A percentile compares a stretch with the other conserved stretches of the same genome.
Evolutionary conservation across 805 yeast genomes (phyloP).

Genomic region (Monosporozyma siamensis): DNA sequence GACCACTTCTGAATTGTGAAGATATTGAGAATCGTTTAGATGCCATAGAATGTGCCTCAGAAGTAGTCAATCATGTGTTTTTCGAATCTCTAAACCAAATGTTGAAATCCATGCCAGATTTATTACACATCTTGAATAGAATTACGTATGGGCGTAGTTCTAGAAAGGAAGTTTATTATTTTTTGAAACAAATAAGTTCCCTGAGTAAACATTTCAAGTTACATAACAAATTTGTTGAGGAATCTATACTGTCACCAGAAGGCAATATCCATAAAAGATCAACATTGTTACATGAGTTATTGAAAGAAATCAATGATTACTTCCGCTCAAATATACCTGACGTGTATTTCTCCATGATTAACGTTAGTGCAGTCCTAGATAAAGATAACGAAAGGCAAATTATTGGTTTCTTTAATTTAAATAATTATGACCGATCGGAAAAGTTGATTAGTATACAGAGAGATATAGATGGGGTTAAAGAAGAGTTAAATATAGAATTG

Average conservation of each 20-base stretch:
- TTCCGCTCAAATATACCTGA: conserved; percentile 29
- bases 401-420: conserved; percentile 34
- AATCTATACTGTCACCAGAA: conserved; percentile 15
- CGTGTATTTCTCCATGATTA: conserved; percentile 40
- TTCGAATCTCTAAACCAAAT: conserved; percentile 31
- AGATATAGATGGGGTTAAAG: conserved; percentile 37
- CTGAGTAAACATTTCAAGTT: conserved; percentile 28
- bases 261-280: conserved; percentile 20
- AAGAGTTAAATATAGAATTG: conserved; percentile 46
- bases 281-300: conserved; percentile 31
- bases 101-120: conserved; percentile 40
- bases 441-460: conserved; percentile 31
- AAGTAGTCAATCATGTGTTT: conserved; percentile 32
- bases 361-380: conserved; percentile 43
- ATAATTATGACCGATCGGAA: conserved; percentile 32
- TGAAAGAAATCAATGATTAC: conserved; percentile 32
- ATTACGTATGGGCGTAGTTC: conserved; percentile 51
- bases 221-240: conserved; percentile 24
- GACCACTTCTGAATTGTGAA: conserved; percentile 52
- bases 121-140: conserved; percentile 48
- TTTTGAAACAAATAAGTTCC: conserved; percentile 38
- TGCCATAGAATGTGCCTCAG: conserved; percentile 45
- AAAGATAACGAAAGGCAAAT: conserved; percentile 39
- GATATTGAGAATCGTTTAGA: conserved; percentile 52
- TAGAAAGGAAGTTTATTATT: conserved; percentile 49